phyloP scores from a whole-genome alignment of 768 basidiomycete genomes.

The Kwoniella botswanensis region DNA sequence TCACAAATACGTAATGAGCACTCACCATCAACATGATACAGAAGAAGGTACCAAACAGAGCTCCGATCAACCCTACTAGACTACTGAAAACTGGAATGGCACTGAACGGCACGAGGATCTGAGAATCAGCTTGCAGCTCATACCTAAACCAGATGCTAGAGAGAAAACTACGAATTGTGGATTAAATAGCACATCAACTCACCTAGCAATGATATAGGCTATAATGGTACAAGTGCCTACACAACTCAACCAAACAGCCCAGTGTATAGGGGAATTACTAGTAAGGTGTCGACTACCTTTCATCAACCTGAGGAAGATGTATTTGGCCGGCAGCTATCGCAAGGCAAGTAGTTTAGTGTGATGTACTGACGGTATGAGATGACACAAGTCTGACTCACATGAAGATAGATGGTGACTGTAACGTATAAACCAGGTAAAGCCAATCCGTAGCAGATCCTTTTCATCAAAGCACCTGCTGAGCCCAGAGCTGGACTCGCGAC shows the following conservation, averaged over 20 bases:
- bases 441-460: slow-evolving; percentile 49
- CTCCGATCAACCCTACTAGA: slow-evolving; percentile 44
- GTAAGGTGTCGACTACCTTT: slow-evolving; percentile 37
- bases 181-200: background rate
- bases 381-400: slow-evolving; percentile 27
- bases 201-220: slow-evolving; percentile 22
- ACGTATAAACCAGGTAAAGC: slow-evolving; percentile 42
- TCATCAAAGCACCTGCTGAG: slow-evolving; percentile 51
- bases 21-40: slow-evolving; percentile 33
- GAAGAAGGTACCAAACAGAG: slow-evolving; percentile 46
- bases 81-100: slow-evolving; percentile 52
- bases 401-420: slow-evolving; percentile 38
- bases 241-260: slow-evolving; percentile 39
- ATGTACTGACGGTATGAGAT: background rate
- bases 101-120: background rate
- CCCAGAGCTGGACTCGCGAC: slow-evolving; percentile 57
- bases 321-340: slow-evolving; percentile 22
- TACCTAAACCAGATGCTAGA: too few species aligned
- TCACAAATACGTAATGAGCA: background rate
- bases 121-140: too few species aligned
- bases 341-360: background rate
- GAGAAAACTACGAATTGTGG: too few species aligned
- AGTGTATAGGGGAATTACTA: slow-evolving; percentile 35
- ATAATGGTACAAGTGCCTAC: background rate
- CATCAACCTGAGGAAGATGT: slow-evolving; percentile 46